These are phyloP conservation scores for Cruciata laevipes DNA, from an alignment of 257 asterid genomes.

Conservation along the genomic window DNA sequence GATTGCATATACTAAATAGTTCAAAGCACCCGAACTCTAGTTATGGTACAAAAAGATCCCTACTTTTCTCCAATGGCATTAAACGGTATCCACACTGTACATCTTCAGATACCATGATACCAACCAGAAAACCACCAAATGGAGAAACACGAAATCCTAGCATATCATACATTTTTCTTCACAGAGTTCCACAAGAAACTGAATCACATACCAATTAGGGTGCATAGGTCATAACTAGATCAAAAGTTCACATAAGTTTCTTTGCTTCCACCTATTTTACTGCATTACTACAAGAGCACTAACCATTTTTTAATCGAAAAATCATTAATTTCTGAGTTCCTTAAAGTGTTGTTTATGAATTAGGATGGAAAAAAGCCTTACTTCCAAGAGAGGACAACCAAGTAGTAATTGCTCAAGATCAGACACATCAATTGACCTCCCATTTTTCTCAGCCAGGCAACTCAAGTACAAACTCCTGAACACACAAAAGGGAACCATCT, in stretches of 20 bases:
- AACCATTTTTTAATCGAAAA: neutral
- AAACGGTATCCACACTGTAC: neutral
- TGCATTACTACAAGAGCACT: no score
- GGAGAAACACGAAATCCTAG: neutral
- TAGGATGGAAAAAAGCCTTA: constrained; percentile 32
- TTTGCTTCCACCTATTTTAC: neutral
- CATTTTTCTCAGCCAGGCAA: constrained; percentile 82
- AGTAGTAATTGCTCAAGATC: constrained; percentile 83
- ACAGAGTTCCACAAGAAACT: neutral
- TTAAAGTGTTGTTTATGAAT: neutral
- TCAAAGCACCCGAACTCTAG: neutral
- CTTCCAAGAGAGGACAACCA: constrained; percentile 95
- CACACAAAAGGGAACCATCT: constrained; percentile 18
- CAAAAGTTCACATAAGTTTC: neutral
- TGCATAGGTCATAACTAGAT: neutral
- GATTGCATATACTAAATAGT: neutral
- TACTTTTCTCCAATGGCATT: neutral
- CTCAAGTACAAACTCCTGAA: constrained; percentile 86
- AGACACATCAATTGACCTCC: constrained; percentile 67
- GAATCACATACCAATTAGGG: neutral
- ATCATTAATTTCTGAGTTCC: neutral
- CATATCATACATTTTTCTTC: neutral
- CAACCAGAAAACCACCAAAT: neutral
- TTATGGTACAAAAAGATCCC: no score
- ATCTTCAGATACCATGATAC: neutral